phyloP scores from a whole-genome alignment of 768 basidiomycete genomes.

The Hericium coralloides region DNA sequence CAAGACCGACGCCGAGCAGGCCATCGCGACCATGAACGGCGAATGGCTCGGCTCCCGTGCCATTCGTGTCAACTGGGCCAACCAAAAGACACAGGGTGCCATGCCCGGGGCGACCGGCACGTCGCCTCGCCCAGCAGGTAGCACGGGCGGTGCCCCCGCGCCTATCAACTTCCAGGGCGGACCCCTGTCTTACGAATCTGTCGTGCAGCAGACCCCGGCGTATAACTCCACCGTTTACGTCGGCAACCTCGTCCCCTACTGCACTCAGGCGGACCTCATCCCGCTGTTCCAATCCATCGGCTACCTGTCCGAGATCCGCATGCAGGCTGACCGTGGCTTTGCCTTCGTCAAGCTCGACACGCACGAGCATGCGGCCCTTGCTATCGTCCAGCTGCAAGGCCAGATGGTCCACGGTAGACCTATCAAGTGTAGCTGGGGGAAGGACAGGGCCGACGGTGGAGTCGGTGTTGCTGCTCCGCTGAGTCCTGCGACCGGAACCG shows the following conservation, averaged over 20 bases:
- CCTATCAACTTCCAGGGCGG: constrained; percentile 89
- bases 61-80: constrained; percentile 99
- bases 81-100: constrained; percentile 91
- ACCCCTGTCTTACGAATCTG: constrained; percentile 86
- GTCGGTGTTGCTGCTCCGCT: constrained; percentile 41
- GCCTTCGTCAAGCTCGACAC: constrained; percentile 99
- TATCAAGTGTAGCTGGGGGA: constrained; percentile 99
- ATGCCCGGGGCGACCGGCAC: constrained; percentile 1
- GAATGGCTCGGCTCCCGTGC: constrained; percentile 98
- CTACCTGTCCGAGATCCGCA: constrained; percentile 96
- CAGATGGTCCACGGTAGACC: constrained; percentile 96
- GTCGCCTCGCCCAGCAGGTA: constrained; percentile 10
- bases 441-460: constrained; percentile 78
- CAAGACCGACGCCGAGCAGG: constrained; percentile 98
- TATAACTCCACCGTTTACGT: constrained; percentile 98
- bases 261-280: constrained; percentile 94
- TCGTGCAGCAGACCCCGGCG: constrained; percentile 86
- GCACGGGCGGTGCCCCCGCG: constrained; percentile 61
- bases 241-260: constrained; percentile 96
- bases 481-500: constrained; percentile 48
- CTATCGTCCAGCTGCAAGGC: constrained; percentile 94
- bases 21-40: constrained; percentile 99
- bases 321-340: constrained; percentile 98
- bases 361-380: constrained; percentile 97
- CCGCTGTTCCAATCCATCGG: constrained; percentile 98